Base-by-base conservation (phyloP, 352 stramenopile species). In the Phytopythium cucurbitacearum region DNA sequence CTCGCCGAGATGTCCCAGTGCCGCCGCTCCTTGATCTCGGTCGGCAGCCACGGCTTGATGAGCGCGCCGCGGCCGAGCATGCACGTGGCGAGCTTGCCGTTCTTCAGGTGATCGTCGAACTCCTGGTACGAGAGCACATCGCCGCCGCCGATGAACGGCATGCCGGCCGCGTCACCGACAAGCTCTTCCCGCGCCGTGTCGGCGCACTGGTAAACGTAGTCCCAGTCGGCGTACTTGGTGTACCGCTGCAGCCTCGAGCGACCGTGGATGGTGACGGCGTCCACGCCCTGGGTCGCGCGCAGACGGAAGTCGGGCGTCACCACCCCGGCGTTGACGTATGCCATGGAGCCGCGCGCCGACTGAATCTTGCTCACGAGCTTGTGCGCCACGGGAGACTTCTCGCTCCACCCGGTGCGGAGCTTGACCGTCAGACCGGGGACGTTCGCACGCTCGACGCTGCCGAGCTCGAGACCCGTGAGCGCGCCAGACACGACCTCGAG, bases 31-130 rank as follows among this genome's bases (percentile, higher is more conserved):
- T 99, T 99, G 55, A 99, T 99, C 71, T 99, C 97, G 0, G 80
- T 99, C 5, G 94, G 94, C 38, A 99, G 75, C 97, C 97, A 99
- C 32, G 97, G 97, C 78, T 99, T 99, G 73, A 99, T 99, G 13
- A 99, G 84, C 5, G 96, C 97, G 48, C 97, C 92, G 33, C 91
- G 87, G 2, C 75, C 89, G 47, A 97, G 59, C 87, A 98, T 97
- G 52, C 80, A 94, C 13, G 87, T 96, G 45, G 91, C 82, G 34
- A 97, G 67, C 60, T 90, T 87, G 53, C 82, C 76, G 37, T 89
- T 90, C 63, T 81, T 63, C 21, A 96, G 59, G 64, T 96, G 85
- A 10, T 76, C 62, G 57, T 96, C 67, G 49, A 93, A 94, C 55
- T 94, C 87, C 36, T 90, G 70, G 56, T 80, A 90, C 48, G 76